Evolutionary conservation across 768 basidiomycete genomes (phyloP), one percentile per base, ranked within the genome.

Genomic region (Hericium erinaceus): DNA sequence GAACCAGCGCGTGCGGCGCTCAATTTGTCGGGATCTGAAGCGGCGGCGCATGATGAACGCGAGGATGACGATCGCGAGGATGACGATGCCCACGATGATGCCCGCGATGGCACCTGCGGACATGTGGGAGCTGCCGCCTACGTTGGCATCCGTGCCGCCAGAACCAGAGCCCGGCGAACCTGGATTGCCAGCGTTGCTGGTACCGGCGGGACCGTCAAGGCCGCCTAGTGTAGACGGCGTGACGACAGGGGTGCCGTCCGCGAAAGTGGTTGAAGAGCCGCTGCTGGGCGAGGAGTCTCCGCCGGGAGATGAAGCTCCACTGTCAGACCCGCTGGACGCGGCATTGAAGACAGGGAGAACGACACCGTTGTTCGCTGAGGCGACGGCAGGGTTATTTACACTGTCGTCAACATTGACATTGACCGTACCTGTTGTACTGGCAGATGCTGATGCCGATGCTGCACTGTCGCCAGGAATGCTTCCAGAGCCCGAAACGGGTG

Each of bases 51-150:
- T 60, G 41, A 78, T 48, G 52, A 80, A 64, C 12, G 84, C 18
- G 20, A 75, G 28, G 12, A 79, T 53, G 6, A 59, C 64, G 9
- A 80, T 55, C 18, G 73, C 51, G 48, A 66, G 58, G 20, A 77
- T 24, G 24, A 64, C 56, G 24, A 71, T 62, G 4, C 73, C 57
- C 16, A 73, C 55, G 13, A 61, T 64, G 48, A 83, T 77, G 40
- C 69, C 83, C 9, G 75, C 80, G 50, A 83, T 76, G 22, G 73
- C 76, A 26, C 75, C 80, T 0, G 60, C 64, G 3, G 81, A 76
- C 2, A 80, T 67, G 39, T 57, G 54, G n/a, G 58, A 53, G n/a
- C 22, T 33, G 49, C 49, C 49, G 6, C 11, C 15, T 24, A n/a
- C 37, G 16, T n/a, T 16, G n/a, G 52, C 13, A 4, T 9, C 38